A percentile compares a stretch with the other conserved stretches of the same genome.
Conservation (phyloP, 176 grass and related monocot species). For the Pontederia crassipes region DNA sequence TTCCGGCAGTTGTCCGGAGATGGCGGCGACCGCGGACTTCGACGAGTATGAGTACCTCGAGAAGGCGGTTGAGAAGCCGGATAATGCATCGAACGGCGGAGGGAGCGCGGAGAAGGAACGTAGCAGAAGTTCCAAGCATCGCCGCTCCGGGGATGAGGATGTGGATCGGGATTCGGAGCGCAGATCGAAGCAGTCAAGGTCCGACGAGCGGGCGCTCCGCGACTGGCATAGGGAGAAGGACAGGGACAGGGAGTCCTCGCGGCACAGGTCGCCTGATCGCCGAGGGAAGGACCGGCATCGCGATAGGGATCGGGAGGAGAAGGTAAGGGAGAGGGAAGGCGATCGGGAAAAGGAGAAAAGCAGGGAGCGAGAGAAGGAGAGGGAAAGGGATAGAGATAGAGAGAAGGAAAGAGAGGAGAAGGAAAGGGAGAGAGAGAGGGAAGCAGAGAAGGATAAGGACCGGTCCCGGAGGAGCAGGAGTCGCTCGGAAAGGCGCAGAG, state of each 20-base stretch:
- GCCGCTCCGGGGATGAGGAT: constrained; percentile 43
- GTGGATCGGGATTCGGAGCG: constrained; percentile 32
- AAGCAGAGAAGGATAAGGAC: constrained; percentile 30
- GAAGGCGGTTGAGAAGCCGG: constrained; percentile 62
- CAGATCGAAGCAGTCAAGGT: constrained; percentile 51
- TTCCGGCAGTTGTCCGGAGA: constrained; percentile 11
- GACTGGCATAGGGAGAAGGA: constrained; percentile 24
- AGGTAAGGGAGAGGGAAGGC: constrained; percentile 37
- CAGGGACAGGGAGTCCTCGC: constrained; percentile 25
- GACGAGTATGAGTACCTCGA: constrained; percentile 99
- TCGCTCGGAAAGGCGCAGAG: constrained; percentile 45
- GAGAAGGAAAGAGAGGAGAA: constrained; percentile 30
- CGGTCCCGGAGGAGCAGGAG: constrained; percentile 57
- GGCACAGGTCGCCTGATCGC: constrained; percentile 14
- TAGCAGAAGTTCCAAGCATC: constrained; percentile 39
- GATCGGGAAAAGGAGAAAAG: constrained; percentile 45
- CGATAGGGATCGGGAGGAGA: constrained; percentile 29
- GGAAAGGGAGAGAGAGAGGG: constrained; percentile 24
- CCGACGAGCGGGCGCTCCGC: constrained; percentile 46
- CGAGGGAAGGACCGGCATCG: constrained; percentile 25
- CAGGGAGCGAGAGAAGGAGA: constrained; percentile 28
- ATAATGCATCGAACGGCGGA: constrained; percentile 34
- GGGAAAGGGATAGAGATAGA: constrained; percentile 30
- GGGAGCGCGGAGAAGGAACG: constrained; percentile 41
- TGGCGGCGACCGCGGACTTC: constrained; percentile 53